Percentiles rank a stretch among this genome's conserved stretches.
Conservation (phyloP, 495 filamentous ascomycete species). For the Tuber calosporum region DNA sequence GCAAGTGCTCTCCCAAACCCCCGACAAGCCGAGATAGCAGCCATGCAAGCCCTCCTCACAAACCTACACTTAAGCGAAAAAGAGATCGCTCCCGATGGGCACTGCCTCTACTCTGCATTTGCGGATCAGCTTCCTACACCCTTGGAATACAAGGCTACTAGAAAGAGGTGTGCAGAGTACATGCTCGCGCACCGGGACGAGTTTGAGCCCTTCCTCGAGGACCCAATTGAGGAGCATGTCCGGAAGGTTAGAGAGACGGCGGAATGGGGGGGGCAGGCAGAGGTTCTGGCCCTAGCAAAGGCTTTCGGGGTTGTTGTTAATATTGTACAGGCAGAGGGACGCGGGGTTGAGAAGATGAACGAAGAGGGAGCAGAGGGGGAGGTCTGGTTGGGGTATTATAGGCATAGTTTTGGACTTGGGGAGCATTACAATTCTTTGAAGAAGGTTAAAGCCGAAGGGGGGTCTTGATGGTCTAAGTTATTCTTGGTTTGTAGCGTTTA, state of each 20-base stretch:
- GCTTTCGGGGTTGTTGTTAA: constrained; percentile 75
- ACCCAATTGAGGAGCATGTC: constrained; percentile 66
- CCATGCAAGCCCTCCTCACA: constrained; percentile 61
- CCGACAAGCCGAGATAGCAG: constrained; percentile 60
- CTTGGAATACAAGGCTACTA: constrained; percentile 50
- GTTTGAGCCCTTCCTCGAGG: constrained; percentile 70
- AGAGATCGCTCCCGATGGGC: constrained; percentile 80
- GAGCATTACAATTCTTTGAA: constrained; percentile 94
- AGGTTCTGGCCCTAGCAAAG: constrained; percentile 75
- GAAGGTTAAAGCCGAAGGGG: constrained; percentile 39
- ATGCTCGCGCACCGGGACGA: constrained; percentile 50
- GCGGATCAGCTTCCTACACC: constrained; percentile 61
- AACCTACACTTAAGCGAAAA: constrained; percentile 61
- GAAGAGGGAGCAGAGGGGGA: constrained; percentile 42
- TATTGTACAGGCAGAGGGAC: constrained; percentile 74
- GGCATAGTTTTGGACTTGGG: constrained; percentile 82
- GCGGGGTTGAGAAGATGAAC: constrained; percentile 62
- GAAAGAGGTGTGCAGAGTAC: constrained; percentile 53
- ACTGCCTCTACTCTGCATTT: constrained; percentile 91
- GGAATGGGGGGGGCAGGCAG: constrained; percentile 93
- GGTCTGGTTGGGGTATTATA: constrained; percentile 92
- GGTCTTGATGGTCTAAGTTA: neutral
- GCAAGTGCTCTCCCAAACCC: constrained; percentile 67
- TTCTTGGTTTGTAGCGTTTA: neutral
- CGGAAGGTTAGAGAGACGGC: constrained; percentile 75